Conservation (phyloP, 106 monocot genomes). For the Hemerocallis citrina region DNA sequence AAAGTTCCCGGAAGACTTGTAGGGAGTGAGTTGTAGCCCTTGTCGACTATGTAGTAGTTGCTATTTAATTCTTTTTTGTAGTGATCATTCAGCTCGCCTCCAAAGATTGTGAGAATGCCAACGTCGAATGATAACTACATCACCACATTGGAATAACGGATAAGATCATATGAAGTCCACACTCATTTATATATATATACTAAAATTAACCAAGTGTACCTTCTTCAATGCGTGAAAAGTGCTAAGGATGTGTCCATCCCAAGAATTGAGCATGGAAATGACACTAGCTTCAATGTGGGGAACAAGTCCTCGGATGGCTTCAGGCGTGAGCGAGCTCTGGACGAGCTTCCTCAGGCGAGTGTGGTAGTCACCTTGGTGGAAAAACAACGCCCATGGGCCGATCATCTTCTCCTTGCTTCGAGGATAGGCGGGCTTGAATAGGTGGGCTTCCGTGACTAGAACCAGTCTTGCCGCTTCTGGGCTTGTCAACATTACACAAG, state of each 20-base stretch:
- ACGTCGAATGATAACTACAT: constrained; percentile 72
- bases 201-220: too few species aligned
- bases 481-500: constrained; percentile 75
- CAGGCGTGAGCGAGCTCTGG: constrained; percentile 34
- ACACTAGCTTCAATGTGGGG: constrained; percentile 38
- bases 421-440: constrained; percentile 76
- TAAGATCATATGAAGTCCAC: too few species aligned
- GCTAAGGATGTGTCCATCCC: constrained; percentile 25
- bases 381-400: constrained; percentile 73
- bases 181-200: too few species aligned
- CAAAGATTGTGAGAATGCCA: constrained; percentile 63
- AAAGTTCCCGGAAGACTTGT: constrained; percentile 45
- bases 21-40: constrained; percentile 85
- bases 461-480: constrained; percentile 75
- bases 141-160: too few species aligned
- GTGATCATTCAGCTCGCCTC: constrained; percentile 22
- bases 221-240: constrained; percentile 64
- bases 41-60: constrained; percentile 70
- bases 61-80: constrained; percentile 46
- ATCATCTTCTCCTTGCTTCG: constrained; percentile 77
- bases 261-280: constrained; percentile 23
- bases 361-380: constrained; percentile 76
- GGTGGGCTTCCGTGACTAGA: constrained; percentile 46
- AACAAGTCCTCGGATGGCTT: constrained; percentile 34
- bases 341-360: constrained; percentile 36